These are phyloP conservation scores for Byssochlamys sp. DNA, from an alignment of 2,329 filamentous ascomycete genomes.

Conservation along the genomic window DNA sequence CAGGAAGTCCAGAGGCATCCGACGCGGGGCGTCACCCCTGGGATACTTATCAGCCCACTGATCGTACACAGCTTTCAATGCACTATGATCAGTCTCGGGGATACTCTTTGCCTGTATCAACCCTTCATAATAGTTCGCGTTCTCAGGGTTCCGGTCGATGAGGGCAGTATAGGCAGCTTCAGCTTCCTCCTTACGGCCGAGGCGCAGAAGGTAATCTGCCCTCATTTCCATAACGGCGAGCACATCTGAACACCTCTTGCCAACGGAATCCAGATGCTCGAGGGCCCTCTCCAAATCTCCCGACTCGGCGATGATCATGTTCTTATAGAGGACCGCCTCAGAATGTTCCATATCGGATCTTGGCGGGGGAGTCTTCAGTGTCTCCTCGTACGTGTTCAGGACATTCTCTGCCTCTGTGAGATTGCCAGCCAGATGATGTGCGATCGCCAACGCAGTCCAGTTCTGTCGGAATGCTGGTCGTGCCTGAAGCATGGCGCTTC, in stretches of 20 bases:
- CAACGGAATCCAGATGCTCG: constrained; percentile 70
- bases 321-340: constrained; percentile 91
- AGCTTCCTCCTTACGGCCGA: constrained; percentile 71
- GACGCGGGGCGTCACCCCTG: constrained; percentile 71
- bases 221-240: constrained; percentile 75
- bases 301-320: constrained; percentile 80
- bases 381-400: constrained; percentile 84
- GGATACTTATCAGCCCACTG: constrained; percentile 73
- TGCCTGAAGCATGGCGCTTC: constrained; percentile 76
- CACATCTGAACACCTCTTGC: constrained; percentile 71
- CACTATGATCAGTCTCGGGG: constrained; percentile 49
- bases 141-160: constrained; percentile 78
- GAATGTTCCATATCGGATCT: constrained; percentile 82
- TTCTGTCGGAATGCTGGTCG: constrained; percentile 75
- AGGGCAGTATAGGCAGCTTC: constrained; percentile 70
- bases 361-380: constrained; percentile 68
- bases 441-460: constrained; percentile 95
- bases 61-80: constrained; percentile 65
- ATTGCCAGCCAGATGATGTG: constrained; percentile 82
- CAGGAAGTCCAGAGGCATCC: constrained; percentile 83
- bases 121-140: constrained; percentile 73
- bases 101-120: constrained; percentile 62
- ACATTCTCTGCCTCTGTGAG: constrained; percentile 80
- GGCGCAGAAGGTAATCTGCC: constrained; percentile 70
- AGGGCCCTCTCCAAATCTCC: constrained; percentile 75